These are phyloP conservation scores for Trypanosoma boissoni DNA, from an alignment of 208 protist genomes.

Conservation along the genomic window DNA sequence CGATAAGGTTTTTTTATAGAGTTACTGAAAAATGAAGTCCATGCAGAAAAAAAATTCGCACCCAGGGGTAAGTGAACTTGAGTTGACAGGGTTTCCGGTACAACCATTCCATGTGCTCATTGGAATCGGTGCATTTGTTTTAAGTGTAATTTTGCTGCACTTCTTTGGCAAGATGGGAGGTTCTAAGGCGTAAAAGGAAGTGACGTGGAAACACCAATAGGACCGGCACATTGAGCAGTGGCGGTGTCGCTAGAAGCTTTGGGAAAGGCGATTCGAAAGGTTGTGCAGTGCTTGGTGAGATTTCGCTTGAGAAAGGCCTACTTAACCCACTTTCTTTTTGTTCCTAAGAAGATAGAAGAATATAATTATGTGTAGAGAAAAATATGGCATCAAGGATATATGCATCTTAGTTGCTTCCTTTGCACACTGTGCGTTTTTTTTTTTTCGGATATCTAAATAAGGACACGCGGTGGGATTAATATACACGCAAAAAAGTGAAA, in stretches of 20 bases:
- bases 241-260: not conserved
- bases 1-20: not conserved
- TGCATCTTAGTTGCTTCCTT: too few species aligned
- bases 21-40: constrained; percentile 42
- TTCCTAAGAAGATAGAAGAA: constrained; percentile 1
- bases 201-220: not conserved
- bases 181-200: constrained; percentile 18
- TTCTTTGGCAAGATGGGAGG: constrained; percentile 80
- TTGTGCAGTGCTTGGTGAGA: not conserved
- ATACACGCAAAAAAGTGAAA: not conserved
- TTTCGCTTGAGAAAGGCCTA: constrained; percentile 5
- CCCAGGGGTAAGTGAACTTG: constrained; percentile 56
- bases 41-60: constrained; percentile 41
- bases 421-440: too few species aligned
- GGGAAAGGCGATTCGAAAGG: not conserved
- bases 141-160: constrained; percentile 85
- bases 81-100: constrained; percentile 66
- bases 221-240: not conserved
- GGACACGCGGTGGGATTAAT: not conserved
- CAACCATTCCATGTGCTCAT: constrained; percentile 78
- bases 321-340: constrained; percentile 11
- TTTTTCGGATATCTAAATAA: too few species aligned
- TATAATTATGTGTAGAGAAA: constrained; percentile 9
- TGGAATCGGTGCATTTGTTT: constrained; percentile 56
- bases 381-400: too few species aligned